Percentiles rank a stretch among this genome's conserved stretches.
phyloP scores from a whole-genome alignment of 495 filamentous ascomycete genomes.

The Neurospora sp. region DNA sequence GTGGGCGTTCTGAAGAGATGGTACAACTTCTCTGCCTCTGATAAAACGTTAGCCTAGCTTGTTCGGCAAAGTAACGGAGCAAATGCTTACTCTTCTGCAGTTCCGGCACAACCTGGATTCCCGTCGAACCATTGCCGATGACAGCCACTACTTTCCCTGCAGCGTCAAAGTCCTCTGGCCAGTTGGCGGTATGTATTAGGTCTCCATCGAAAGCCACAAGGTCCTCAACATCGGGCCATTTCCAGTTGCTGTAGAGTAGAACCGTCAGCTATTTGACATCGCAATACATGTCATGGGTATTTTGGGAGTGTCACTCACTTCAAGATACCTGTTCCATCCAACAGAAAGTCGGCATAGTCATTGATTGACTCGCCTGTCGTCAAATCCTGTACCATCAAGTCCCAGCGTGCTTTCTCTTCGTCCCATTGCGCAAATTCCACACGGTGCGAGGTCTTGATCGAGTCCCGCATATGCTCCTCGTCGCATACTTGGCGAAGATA shows the following conservation, averaged over 20 bases:
- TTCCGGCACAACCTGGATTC: slow-evolving; percentile 51
- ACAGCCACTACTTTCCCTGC: slow-evolving; percentile 48
- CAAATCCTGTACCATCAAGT: slow-evolving; percentile 37
- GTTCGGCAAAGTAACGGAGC: slow-evolving; percentile 20
- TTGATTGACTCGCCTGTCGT: slow-evolving; percentile 30
- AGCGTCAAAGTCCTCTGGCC: slow-evolving; percentile 46
- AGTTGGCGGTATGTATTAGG: slow-evolving; percentile 49
- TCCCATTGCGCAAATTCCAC: slow-evolving; percentile 32
- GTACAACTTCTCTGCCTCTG: slow-evolving; percentile 34
- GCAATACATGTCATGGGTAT: neutral
- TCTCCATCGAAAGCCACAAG: slow-evolving; percentile 37
- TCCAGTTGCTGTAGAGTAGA: slow-evolving; percentile 43
- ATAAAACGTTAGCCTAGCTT: slow-evolving; percentile 14
- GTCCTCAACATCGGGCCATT: slow-evolving; percentile 46
- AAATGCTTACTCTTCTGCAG: slow-evolving; percentile 41
- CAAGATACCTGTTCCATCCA: slow-evolving; percentile 49
- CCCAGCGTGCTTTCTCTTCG: slow-evolving; percentile 38
- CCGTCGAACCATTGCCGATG: slow-evolving; percentile 50
- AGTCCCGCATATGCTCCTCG: slow-evolving; percentile 44
- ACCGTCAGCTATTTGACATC: slow-evolving; percentile 11
- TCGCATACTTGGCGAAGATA: slow-evolving; percentile 48
- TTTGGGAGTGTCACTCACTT: slow-evolving; percentile 33
- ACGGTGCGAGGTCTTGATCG: slow-evolving; percentile 33
- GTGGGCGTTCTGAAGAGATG: slow-evolving; percentile 50
- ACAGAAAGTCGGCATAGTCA: slow-evolving; percentile 45